A percentile compares a stretch with the other conserved stretches of the same genome.
phyloP scores from a whole-genome alignment of 352 stramenopile genomes.

The Bremia lactucae region DNA sequence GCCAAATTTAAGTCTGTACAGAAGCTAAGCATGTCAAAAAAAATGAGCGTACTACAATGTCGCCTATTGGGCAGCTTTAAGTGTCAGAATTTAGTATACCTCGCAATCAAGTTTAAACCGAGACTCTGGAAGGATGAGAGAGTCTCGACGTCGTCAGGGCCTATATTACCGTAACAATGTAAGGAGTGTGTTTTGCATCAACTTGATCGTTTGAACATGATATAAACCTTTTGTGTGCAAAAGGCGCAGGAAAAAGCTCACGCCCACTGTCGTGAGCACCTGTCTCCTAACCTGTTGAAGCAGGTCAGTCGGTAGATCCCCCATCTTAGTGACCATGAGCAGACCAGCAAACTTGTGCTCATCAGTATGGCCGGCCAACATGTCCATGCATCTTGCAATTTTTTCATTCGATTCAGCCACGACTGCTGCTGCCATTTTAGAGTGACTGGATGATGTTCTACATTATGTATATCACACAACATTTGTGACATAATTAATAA shows the following conservation, averaged over 20 bases:
- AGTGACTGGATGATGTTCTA: no score
- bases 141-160: conserved; percentile 28
- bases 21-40: conserved; percentile 34
- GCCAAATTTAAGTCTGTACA: conserved; percentile 42
- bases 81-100: conserved; percentile 14
- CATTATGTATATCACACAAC: no score
- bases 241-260: conserved; percentile 68
- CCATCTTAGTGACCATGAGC: conserved; percentile 81
- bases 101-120: conserved; percentile 73
- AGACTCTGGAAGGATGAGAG: conserved; percentile 70
- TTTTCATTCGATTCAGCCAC: conserved; percentile 19
- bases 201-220: background rate
- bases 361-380: conserved; percentile 58
- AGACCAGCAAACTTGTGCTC: conserved; percentile 84
- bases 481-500: no score
- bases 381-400: conserved; percentile 50
- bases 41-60: conserved; percentile 1
- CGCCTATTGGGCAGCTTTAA: background rate
- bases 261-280: conserved; percentile 53
- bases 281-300: conserved; percentile 42
- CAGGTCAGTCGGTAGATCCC: conserved; percentile 26
- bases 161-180: conserved; percentile 15
- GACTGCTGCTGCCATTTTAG: background rate
- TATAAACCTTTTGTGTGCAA: conserved; percentile 55
- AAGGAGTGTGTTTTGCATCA: background rate